Evolutionary conservation across 345 rosid species (phyloP).

Genomic region (Erysimum cheiranthoides): DNA sequence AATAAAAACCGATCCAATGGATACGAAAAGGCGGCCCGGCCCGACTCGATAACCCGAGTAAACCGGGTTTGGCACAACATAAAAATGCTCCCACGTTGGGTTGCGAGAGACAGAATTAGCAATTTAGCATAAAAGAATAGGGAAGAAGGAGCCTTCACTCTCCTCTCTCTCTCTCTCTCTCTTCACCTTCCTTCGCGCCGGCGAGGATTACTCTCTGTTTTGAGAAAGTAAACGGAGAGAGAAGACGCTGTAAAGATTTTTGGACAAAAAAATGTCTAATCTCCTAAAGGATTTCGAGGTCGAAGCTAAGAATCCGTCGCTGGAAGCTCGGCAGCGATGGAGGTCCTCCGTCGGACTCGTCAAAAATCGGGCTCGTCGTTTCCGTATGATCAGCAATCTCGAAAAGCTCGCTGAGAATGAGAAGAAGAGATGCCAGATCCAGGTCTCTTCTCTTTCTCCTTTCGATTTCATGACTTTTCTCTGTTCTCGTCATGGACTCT

Average conservation of each 20-base stretch:
- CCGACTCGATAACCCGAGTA: not conserved
- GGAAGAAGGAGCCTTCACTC: not conserved
- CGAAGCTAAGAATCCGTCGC: constrained; percentile 67
- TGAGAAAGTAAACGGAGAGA: constrained; percentile 38
- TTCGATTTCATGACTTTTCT: not conserved
- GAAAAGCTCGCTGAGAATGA: constrained; percentile 67
- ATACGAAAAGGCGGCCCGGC: constrained; percentile 13
- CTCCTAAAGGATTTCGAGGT: constrained; percentile 68
- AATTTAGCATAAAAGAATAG: not conserved
- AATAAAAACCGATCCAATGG: not conserved
- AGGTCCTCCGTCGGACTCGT: constrained; percentile 69
- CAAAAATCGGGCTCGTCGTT: constrained; percentile 76
- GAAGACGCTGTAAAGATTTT: not conserved
- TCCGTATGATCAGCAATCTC: constrained; percentile 81
- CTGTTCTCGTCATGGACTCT: constrained; percentile 40
- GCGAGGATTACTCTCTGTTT: constrained; percentile 29
- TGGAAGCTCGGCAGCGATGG: constrained; percentile 73
- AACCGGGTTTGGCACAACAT: not conserved
- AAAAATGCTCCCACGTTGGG: constrained; percentile 32
- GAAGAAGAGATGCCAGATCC: constrained; percentile 59
- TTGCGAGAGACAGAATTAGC: constrained; percentile 12
- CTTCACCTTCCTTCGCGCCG: constrained; percentile 32
- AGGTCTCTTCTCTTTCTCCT: constrained; percentile 52
- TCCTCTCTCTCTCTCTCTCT: constrained; percentile 11
- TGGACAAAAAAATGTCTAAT: constrained; percentile 51